Conservation (phyloP, 129 eudicot species). For the Rutidosis leptorrhynchoides region DNA sequence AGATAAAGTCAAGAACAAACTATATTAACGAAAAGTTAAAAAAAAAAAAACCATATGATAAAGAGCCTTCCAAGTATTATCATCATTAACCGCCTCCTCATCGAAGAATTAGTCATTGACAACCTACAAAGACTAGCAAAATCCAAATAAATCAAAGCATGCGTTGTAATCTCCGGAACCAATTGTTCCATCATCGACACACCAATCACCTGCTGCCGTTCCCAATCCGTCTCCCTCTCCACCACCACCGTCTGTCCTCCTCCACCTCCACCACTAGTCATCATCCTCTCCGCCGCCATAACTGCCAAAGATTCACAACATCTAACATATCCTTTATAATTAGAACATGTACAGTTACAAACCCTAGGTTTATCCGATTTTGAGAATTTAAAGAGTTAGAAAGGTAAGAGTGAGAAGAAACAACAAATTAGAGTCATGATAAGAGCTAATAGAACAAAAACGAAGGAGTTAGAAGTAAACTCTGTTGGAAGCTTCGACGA, state of each 20-base stretch:
- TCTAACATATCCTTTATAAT: conserved; percentile 20
- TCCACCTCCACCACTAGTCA: conserved; percentile 41
- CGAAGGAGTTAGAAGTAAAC: conserved; percentile 34
- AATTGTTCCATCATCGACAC: conserved; percentile 98
- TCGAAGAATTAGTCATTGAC: conserved; percentile 84
- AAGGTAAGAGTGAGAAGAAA: conserved; percentile 35
- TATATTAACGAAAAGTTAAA: background rate
- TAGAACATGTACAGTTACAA: conserved; percentile 36
- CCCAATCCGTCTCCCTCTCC: conserved; percentile 36
- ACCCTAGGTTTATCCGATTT: conserved; percentile 20
- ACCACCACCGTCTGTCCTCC: conserved; percentile 45
- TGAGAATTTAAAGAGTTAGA: conserved; percentile 34
- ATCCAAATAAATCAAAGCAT: conserved; percentile 92
- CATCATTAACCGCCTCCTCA: conserved; percentile 98
- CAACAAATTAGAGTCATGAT: conserved; percentile 40
- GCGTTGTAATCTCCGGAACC: conserved; percentile 94
- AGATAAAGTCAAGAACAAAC: background rate
- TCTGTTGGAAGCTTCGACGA: no score
- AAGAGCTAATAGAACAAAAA: conserved; percentile 43
- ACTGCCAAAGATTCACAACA: conserved; percentile 38
- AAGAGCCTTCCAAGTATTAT: conserved; percentile 95
- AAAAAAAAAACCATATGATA: conserved; percentile 66
- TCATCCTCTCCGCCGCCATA: conserved; percentile 35
- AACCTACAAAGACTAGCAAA: conserved; percentile 83
- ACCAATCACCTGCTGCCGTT: conserved; percentile 54